Conservation (phyloP, 2,329 filamentous ascomycete species). For the Stachybotrys chartarum region DNA sequence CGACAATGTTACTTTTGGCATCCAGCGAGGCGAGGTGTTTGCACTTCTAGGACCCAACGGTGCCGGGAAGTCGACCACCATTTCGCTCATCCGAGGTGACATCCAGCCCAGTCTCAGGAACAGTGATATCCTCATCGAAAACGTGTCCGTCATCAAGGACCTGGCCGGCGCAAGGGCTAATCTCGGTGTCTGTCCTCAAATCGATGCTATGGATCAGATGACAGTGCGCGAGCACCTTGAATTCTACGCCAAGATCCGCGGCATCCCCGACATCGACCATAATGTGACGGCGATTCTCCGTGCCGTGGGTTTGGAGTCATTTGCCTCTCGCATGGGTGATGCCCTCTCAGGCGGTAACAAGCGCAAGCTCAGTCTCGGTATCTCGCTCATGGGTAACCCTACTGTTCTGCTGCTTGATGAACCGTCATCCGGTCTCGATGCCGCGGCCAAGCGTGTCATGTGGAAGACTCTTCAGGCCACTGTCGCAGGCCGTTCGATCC, state of each 20-base stretch:
- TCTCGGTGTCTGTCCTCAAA: slow-evolving; percentile 87
- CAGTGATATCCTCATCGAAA: slow-evolving; percentile 77
- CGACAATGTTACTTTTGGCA: slow-evolving; percentile 81
- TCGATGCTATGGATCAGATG: slow-evolving; percentile 85
- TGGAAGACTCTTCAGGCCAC: slow-evolving; percentile 76
- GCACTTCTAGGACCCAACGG: slow-evolving; percentile 86
- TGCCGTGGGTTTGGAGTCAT: slow-evolving; percentile 70
- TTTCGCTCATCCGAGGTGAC: slow-evolving; percentile 85
- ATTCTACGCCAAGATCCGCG: slow-evolving; percentile 82
- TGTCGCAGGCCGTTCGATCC: slow-evolving; percentile 66
- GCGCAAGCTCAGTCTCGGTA: slow-evolving; percentile 79
- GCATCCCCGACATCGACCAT: slow-evolving; percentile 65
- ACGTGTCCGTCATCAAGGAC: slow-evolving; percentile 63
- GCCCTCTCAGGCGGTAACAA: slow-evolving; percentile 88
- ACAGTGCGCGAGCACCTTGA: slow-evolving; percentile 78
- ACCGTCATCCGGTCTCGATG: slow-evolving; percentile 82
- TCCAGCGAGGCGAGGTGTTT: slow-evolving; percentile 76
- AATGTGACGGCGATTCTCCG: slow-evolving; percentile 72
- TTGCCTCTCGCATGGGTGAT: slow-evolving; percentile 65
- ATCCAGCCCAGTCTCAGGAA: slow-evolving; percentile 61
- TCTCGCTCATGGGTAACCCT: slow-evolving; percentile 89
- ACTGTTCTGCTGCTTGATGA: slow-evolving; percentile 84
- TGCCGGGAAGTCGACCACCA: slow-evolving; percentile 85
- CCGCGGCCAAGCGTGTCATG: slow-evolving; percentile 85
- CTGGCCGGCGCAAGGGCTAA: slow-evolving; percentile 66